phyloP scores from a whole-genome alignment of 176 grass and related monocot genomes.

The Cymbopogon citratus region DNA sequence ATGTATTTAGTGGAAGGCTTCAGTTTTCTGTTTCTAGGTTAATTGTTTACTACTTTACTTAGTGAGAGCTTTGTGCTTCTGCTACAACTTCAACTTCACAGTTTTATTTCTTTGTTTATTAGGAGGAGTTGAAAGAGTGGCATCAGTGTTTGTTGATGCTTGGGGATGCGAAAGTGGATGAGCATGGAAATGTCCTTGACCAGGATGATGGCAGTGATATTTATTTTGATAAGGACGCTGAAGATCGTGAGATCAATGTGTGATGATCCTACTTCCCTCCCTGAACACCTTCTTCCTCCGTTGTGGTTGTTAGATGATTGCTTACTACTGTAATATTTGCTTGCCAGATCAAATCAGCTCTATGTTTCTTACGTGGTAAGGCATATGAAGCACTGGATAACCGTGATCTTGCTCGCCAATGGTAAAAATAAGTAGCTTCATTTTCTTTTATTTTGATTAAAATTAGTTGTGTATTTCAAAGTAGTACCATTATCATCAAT shows the following conservation, averaged over 20 bases:
- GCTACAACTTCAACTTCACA: neutral
- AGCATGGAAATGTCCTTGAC: conserved; percentile 74
- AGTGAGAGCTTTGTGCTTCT: neutral
- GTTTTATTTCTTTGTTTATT: conserved; percentile 15
- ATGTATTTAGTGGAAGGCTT: neutral
- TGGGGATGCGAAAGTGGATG: conserved; percentile 92
- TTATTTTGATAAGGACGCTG: conserved; percentile 88
- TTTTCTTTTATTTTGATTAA: neutral
- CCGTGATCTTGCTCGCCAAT: conserved; percentile 78
- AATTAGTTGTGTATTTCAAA: conserved; percentile 6
- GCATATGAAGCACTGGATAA: conserved; percentile 92
- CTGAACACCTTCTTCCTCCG: neutral
- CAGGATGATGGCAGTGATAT: conserved; percentile 73
- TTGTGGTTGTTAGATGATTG: neutral
- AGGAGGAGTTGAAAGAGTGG: conserved; percentile 98
- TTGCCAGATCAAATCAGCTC: conserved; percentile 81
- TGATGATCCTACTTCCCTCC: neutral
- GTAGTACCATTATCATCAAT: neutral
- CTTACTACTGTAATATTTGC: conserved; percentile 19
- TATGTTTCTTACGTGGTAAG: conserved; percentile 94
- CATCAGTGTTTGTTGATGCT: conserved; percentile 95
- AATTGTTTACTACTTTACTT: conserved; percentile 1
- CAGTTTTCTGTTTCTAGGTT: neutral
- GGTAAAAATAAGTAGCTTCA: conserved; percentile 36
- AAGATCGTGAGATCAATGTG: conserved; percentile 93